Evolutionary conservation across 306 rosid genomes (phyloP), one percentile per base, ranked within the genome.

Genomic region (Cucurbita ficifolia): DNA sequence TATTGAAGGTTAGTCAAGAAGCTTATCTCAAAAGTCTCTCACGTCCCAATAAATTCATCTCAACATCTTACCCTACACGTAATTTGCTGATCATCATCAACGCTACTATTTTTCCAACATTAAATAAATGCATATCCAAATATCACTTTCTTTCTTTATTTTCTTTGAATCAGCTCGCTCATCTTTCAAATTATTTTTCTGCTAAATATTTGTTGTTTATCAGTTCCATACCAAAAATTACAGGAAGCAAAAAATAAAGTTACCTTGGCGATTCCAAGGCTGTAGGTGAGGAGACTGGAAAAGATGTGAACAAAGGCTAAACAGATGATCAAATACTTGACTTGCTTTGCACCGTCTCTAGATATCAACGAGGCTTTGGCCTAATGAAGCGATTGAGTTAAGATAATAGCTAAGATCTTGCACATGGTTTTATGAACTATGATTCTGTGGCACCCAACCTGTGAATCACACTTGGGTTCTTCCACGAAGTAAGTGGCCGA

Each of bases 201-300:
- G 10, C 45, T 40, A 40, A 40, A 40, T 40, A 40, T 6, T 6
- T 29, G 33, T 40, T 40, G 45, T 40, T 40, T 40, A 29, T 29
- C 33, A 29, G 33, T 40, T 40, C 8, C 8, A 40, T 6, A 40
- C 45, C 45, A 40, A 29, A 29, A 29, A 29, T 29, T 29, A 29
- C 33, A 3, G 33, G 33, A 29, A 29, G n/a, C n/a, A 5, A 53
- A n/a, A 49, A 50, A 51, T 16, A 0, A 1, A 5, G 55, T 16
- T 49, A 87, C 92, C 92, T 88, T 88, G 4, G 88, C 89, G 77
- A 85, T 74, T 42, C 92, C 92, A 65, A 88, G 88, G 42, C 77
- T 18, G 55, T 84, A 83, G 12, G 85, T 88, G 65, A 88, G 86
- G 10, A 85, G 21, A 19, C 81, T 76, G 35, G 85, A 85, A 57